Evolutionary conservation across 1,284 basidiomycete genomes (phyloP).

Genomic region (Hypsizygus ulmarius): DNA sequence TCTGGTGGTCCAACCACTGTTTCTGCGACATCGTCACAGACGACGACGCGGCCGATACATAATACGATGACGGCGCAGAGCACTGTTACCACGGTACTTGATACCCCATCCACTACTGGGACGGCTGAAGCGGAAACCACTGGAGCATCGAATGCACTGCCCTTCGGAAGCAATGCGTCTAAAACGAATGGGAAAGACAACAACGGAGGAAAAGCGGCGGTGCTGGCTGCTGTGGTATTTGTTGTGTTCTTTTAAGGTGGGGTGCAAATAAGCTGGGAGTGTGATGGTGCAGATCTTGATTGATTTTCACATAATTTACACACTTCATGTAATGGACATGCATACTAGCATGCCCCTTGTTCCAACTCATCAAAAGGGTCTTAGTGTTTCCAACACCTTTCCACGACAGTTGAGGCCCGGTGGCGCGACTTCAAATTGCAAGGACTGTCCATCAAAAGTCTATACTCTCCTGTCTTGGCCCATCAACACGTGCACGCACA

Average conservation of each 20-base stretch:
- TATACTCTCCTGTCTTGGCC: too few relatives aligned
- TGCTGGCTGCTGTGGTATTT: slow-evolving; percentile 1
- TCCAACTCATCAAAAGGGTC: too few relatives aligned
- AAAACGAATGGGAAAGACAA: neutral
- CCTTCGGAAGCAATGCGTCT: neutral
- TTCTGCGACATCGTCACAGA: neutral
- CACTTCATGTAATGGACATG: too few relatives aligned
- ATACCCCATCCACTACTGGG: neutral
- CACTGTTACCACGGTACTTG: neutral
- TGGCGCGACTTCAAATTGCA: too few relatives aligned
- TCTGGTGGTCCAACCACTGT: neutral
- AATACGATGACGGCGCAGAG: neutral
- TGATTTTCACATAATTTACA: too few relatives aligned
- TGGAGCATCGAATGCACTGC: neutral
- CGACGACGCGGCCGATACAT: neutral
- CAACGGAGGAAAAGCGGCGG: neutral
- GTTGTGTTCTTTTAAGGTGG: slow-evolving; percentile 4
- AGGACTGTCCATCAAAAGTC: too few relatives aligned
- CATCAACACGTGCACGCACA: neutral
- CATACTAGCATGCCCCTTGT: too few relatives aligned
- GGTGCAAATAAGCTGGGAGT: too few relatives aligned
- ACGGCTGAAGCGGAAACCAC: too few relatives aligned
- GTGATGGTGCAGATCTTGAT: too few relatives aligned
- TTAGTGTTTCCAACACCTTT: too few relatives aligned
- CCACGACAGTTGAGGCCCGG: too few relatives aligned